Percentiles rank a stretch among this genome's conserved stretches.
Conservation (phyloP, 495 filamentous ascomycete species). For the Neurospora sp. region DNA sequence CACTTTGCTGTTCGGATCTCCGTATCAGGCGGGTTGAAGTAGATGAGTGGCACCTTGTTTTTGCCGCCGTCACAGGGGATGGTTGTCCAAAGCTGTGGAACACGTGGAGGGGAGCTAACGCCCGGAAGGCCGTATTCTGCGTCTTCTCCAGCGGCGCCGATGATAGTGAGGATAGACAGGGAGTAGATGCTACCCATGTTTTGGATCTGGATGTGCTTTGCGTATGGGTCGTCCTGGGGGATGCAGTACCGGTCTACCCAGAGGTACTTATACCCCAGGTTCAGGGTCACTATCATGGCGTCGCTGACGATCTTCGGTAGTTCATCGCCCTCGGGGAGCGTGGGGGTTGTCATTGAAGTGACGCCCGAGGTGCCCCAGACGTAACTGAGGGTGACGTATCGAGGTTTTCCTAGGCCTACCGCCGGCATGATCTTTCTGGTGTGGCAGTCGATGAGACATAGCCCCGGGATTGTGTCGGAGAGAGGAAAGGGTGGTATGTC, state of each 20-base stretch:
- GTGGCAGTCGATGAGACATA: not conserved
- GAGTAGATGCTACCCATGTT: conserved; percentile 23
- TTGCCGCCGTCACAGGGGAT: not conserved
- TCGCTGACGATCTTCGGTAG: not conserved
- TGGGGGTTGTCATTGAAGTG: not conserved
- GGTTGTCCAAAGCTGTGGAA: not conserved
- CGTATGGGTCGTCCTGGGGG: conserved; percentile 3
- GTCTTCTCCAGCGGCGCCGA: conserved; percentile 18
- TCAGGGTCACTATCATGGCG: not conserved
- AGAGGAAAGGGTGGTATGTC: not conserved
- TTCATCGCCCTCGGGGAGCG: not conserved
- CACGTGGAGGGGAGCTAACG: conserved; percentile 1
- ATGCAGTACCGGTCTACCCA: conserved; percentile 11
- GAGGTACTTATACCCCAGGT: not conserved
- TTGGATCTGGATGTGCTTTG: conserved; percentile 16
- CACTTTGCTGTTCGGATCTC: conserved; percentile 17
- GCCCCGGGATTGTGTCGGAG: not conserved
- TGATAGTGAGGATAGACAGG: conserved; percentile 13
- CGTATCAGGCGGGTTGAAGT: not conserved
- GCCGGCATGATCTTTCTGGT: not conserved
- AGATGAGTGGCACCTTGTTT: not conserved
- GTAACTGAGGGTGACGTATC: not conserved
- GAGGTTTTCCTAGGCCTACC: not conserved
- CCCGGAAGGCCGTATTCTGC: conserved; percentile 20
- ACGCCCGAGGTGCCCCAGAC: not conserved